Evolutionary conservation across 208 protist species (phyloP).

Genomic region (Trypanosoma brucei): DNA sequence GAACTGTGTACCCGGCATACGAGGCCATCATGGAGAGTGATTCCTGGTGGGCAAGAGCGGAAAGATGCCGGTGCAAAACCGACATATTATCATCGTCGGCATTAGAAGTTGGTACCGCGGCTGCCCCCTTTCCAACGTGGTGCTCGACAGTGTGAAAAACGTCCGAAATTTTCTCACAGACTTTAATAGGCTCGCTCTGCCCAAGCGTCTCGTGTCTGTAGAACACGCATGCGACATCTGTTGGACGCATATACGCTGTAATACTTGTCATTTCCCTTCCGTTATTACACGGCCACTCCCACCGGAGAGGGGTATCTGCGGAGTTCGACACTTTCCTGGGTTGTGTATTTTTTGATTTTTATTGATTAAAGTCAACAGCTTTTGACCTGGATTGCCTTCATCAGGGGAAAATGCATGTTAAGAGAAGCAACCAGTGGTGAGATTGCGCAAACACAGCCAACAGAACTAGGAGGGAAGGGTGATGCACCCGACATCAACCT

Average conservation of each 20-base stretch:
- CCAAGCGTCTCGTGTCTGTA: constrained; percentile 21
- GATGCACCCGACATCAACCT: too few relatives aligned
- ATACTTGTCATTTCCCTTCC: background rate
- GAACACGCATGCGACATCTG: constrained; percentile 15
- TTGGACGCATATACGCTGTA: background rate
- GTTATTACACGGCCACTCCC: too few relatives aligned
- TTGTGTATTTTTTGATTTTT: too few relatives aligned
- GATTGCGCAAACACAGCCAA: too few relatives aligned
- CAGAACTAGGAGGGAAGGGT: too few relatives aligned
- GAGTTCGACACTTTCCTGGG: too few relatives aligned
- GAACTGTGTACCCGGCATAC: constrained; percentile 27
- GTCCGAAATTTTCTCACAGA: constrained; percentile 12
- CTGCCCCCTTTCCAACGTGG: background rate
- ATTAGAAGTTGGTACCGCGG: background rate
- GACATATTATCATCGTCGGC: background rate
- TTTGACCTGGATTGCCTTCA: too few relatives aligned
- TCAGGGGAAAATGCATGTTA: too few relatives aligned
- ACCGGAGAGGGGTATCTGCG: too few relatives aligned
- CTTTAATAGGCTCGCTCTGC: constrained; percentile 19
- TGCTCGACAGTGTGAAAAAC: constrained; percentile 13
- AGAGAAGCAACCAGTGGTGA: too few relatives aligned
- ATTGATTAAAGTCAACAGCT: too few relatives aligned
- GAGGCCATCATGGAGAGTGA: constrained; percentile 45
- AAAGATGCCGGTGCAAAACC: background rate
- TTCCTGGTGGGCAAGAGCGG: constrained; percentile 5